phyloP scores from a whole-genome alignment of 1,284 basidiomycete species.

The Stygiomarasmius scandens region DNA sequence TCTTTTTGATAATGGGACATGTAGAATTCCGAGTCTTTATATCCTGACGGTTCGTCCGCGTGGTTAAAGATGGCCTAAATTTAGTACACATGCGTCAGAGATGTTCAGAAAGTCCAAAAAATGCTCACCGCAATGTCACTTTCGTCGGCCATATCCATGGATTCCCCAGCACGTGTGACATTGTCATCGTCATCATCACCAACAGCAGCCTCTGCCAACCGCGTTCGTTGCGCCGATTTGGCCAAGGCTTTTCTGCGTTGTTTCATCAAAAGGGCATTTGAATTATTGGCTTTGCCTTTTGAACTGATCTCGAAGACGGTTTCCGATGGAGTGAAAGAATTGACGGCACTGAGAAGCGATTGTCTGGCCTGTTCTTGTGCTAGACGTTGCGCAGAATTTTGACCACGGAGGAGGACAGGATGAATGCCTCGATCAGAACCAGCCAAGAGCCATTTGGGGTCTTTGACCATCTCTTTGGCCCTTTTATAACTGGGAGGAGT shows the following conservation, averaged over 20 bases:
- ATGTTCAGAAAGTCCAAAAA: neutral
- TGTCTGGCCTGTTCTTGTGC: conserved; percentile 61
- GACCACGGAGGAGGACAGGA: conserved; percentile 58
- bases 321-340: conserved; percentile 84
- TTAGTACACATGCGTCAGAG: conserved; percentile 2
- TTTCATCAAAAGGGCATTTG: conserved; percentile 83
- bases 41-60: conserved; percentile 54
- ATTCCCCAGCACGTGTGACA: conserved; percentile 29
- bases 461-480: conserved; percentile 86
- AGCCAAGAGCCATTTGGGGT: conserved; percentile 71
- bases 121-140: conserved; percentile 69
- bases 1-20: conserved; percentile 91
- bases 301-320: conserved; percentile 92
- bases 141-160: conserved; percentile 75
- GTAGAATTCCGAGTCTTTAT: conserved; percentile 87
- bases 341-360: conserved; percentile 75
- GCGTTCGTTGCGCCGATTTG: conserved; percentile 58
- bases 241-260: conserved; percentile 80
- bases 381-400: conserved; percentile 35
- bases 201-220: conserved; percentile 34
- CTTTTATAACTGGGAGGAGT: conserved; percentile 84
- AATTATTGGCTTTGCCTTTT: conserved; percentile 65
- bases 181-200: conserved; percentile 40
- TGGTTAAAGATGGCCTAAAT: conserved; percentile 77
- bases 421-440: conserved; percentile 72